Percentiles rank a stretch among this genome's conserved stretches.
phyloP scores from a whole-genome alignment of 2,329 filamentous ascomycete species.

The Paracamarosporium sp. region DNA sequence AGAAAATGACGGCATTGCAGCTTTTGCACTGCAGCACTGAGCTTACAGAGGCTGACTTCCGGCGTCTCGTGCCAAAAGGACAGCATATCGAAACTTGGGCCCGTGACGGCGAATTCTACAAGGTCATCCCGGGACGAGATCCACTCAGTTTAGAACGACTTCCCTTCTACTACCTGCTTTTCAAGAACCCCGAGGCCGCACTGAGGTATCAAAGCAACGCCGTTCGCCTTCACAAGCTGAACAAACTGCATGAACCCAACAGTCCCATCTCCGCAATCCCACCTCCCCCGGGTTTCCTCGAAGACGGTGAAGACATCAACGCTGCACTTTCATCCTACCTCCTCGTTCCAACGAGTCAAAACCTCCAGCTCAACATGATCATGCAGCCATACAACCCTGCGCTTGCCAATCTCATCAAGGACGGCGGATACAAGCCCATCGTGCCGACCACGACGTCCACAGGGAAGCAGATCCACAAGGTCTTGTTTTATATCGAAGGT shows the following conservation, averaged over 20 bases:
- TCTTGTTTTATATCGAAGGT: conserved; percentile 44
- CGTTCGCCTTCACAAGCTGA: conserved; percentile 58
- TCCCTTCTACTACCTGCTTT: conserved; percentile 74
- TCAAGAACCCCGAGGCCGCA: conserved; percentile 66
- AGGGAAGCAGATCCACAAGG: conserved; percentile 33
- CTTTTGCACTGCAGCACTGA: conserved; percentile 58
- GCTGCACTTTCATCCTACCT: conserved; percentile 55
- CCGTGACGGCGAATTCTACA: conserved; percentile 61
- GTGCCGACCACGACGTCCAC: conserved; percentile 20
- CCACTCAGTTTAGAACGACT: conserved; percentile 67
- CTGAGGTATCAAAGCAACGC: conserved; percentile 66
- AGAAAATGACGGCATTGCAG: conserved; percentile 57
- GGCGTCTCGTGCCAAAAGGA: conserved; percentile 68
- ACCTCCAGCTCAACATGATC: conserved; percentile 31
- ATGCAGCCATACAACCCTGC: conserved; percentile 52
- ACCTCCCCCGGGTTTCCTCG: conserved; percentile 50
- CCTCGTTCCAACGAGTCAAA: conserved; percentile 43
- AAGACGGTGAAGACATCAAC: conserved; percentile 56
- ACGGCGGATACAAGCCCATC: conserved; percentile 43
- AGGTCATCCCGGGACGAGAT: conserved; percentile 71
- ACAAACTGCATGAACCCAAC: conserved; percentile 51
- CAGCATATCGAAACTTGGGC: conserved; percentile 73
- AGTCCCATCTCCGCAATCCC: conserved; percentile 52
- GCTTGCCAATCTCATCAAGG: conserved; percentile 37
- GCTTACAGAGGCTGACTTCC: conserved; percentile 73